Conservation (phyloP, 2,329 filamentous ascomycete genomes). For the Hysterium pulicare region DNA sequence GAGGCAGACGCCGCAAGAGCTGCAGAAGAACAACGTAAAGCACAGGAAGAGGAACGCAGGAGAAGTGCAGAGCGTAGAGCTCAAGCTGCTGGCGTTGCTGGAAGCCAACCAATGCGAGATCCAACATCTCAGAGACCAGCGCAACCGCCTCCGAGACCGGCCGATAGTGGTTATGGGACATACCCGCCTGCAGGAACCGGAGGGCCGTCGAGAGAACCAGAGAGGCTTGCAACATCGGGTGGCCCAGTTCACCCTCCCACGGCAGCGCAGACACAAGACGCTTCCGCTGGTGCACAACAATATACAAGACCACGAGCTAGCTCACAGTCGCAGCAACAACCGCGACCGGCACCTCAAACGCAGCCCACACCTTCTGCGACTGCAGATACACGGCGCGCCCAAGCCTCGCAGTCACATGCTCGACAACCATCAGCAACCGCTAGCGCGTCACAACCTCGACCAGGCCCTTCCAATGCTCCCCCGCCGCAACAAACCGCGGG, state of each 20-base stretch:
- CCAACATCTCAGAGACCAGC: slow-evolving; percentile 24
- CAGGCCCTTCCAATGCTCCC: slow-evolving; percentile 14
- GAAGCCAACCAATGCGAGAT: slow-evolving; percentile 29
- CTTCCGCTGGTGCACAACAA: slow-evolving; percentile 23
- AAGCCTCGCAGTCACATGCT: slow-evolving; percentile 25
- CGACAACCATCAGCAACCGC: slow-evolving; percentile 29
- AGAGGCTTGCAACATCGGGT: slow-evolving; percentile 14
- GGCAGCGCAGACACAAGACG: slow-evolving; percentile 21
- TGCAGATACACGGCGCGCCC: slow-evolving; percentile 27
- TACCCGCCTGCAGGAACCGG: slow-evolving; percentile 21
- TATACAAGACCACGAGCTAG: slow-evolving; percentile 27
- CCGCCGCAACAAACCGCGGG: slow-evolving; percentile 18
- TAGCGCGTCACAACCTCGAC: slow-evolving; percentile 30
- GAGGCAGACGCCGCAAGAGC: slow-evolving; percentile 53
- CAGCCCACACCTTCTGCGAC: slow-evolving; percentile 20
- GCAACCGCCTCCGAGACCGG: slow-evolving; percentile 23
- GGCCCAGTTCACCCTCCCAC: slow-evolving; percentile 17
- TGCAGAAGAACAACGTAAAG: slow-evolving; percentile 52
- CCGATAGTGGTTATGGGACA: slow-evolving; percentile 24
- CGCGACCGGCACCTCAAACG: slow-evolving; percentile 25
- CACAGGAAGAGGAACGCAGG: slow-evolving; percentile 50
- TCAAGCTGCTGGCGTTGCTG: slow-evolving; percentile 52
- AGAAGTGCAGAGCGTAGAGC: slow-evolving; percentile 60
- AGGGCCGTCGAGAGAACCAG: slow-evolving; percentile 25
- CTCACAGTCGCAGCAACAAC: slow-evolving; percentile 35